These are phyloP conservation scores for Colletotrichum agaves DNA, from an alignment of 2,329 filamentous ascomycete genomes.

Conservation along the genomic window DNA sequence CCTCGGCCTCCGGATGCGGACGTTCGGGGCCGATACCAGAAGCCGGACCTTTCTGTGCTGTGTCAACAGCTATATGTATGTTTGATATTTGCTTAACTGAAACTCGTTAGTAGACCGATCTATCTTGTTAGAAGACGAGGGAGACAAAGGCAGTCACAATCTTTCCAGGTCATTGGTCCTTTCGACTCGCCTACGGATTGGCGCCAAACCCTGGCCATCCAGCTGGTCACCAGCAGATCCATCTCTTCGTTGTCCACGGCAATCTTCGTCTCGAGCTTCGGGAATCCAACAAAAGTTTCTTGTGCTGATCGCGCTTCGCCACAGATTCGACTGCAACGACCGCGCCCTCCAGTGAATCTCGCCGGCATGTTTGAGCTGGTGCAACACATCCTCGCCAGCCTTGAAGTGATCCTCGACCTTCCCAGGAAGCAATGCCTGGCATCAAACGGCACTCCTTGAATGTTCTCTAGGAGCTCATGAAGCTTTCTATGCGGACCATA, in stretches of 20 bases:
- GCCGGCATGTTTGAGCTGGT: conserved; percentile 40
- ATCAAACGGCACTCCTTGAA: conserved; percentile 39
- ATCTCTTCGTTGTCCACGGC: conserved; percentile 41
- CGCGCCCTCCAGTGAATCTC: conserved; percentile 42
- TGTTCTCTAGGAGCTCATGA: conserved; percentile 39
- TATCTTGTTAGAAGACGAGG: not conserved
- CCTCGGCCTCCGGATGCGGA: too few relatives aligned
- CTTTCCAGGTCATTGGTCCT: conserved; percentile 41
- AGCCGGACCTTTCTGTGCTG: not conserved
- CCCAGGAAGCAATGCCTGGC: conserved; percentile 38
- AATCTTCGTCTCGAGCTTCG: conserved; percentile 41
- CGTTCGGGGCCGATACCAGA: not conserved
- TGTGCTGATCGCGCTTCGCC: conserved; percentile 39
- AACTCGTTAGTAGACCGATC: not conserved
- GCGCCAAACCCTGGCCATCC: conserved; percentile 45
- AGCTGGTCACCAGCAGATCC: conserved; percentile 45
- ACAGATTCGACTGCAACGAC: conserved; percentile 43
- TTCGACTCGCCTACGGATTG: conserved; percentile 41
- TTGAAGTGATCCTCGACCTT: conserved; percentile 41
- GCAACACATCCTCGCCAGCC: conserved; percentile 38
- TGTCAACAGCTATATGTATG: not conserved
- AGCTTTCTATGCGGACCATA: conserved; percentile 38
- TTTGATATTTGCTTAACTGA: conserved; percentile 18
- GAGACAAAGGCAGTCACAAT: conserved; percentile 34
- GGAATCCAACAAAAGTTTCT: conserved; percentile 32